Percentiles rank a stretch among this genome's conserved stretches.
These are phyloP conservation scores for Suaeda aralocaspica DNA, from an alignment of 148 eudicot species.

Conservation along the genomic window DNA sequence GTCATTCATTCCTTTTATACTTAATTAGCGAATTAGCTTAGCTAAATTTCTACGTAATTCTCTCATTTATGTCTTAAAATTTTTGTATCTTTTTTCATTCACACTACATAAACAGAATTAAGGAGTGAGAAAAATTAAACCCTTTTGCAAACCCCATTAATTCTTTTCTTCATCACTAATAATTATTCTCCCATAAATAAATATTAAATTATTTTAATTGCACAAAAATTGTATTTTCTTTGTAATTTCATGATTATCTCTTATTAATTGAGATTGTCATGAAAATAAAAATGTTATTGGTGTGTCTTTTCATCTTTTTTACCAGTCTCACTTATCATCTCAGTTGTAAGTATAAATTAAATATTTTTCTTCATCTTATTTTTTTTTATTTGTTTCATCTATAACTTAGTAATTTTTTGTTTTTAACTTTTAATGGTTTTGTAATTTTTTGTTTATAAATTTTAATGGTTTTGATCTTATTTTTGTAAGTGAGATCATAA, in stretches of 20 bases:
- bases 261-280: not conserved
- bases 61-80: not conserved
- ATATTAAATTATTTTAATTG: not conserved
- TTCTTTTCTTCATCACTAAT: not conserved
- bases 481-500: not conserved
- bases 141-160: not conserved
- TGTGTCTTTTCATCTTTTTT: constrained; percentile 19
- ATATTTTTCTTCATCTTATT: not conserved
- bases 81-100: not conserved
- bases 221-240: not conserved
- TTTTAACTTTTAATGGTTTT: not conserved
- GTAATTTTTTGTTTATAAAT: not conserved
- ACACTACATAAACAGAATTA: not conserved
- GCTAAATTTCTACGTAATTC: not conserved
- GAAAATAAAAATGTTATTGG: not conserved
- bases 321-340: constrained; percentile 7
- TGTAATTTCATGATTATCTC: not conserved
- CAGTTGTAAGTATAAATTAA: constrained; percentile 12
- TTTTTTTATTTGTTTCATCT: not conserved
- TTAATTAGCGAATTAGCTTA: constrained; percentile 15
- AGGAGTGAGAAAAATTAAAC: not conserved
- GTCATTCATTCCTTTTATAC: constrained; percentile 12
- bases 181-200: not conserved
- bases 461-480: not conserved
- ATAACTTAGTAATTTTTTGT: no score